phyloP scores from a whole-genome alignment of 352 stramenopile genomes.

The Chrysophaeum taylorii region DNA sequence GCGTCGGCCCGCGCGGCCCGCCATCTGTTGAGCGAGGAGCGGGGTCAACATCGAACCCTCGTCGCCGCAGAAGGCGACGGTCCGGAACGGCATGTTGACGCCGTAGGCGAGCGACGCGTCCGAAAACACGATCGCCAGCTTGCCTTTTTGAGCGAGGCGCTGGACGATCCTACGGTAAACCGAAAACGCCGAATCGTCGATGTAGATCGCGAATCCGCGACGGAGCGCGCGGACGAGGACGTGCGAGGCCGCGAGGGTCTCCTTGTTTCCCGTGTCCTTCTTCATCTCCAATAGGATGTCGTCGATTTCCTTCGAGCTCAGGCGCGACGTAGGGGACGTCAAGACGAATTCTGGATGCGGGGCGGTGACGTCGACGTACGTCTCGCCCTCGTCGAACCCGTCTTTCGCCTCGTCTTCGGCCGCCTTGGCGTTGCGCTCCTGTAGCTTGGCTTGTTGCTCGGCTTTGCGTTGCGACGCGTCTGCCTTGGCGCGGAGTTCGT shows the following conservation, averaged over 20 bases:
- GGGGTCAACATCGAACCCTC: constrained; percentile 83
- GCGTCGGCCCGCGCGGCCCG: constrained; percentile 88
- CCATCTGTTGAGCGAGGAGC: constrained; percentile 97
- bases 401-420: constrained; percentile 83
- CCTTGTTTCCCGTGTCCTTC: constrained; percentile 26
- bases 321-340: constrained; percentile 74
- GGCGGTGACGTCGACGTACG: constrained; percentile 87
- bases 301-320: constrained; percentile 78
- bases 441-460: constrained; percentile 49
- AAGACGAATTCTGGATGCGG: constrained; percentile 96
- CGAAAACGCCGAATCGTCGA: constrained; percentile 84
- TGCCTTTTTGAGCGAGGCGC: constrained; percentile 86
- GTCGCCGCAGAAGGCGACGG: constrained; percentile 94
- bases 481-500: constrained; percentile 57
- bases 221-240: constrained; percentile 69
- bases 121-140: constrained; percentile 92
- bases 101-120: constrained; percentile 94
- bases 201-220: constrained; percentile 96
- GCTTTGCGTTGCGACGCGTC: constrained; percentile 53
- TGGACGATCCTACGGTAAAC: constrained; percentile 91
- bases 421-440: constrained; percentile 76
- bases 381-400: constrained; percentile 81
- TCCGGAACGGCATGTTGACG: constrained; percentile 99
- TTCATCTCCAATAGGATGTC: constrained; percentile 61
- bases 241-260: constrained; percentile 30